Percentiles rank a stretch among this genome's conserved stretches.
These are phyloP conservation scores for Laguncularia racemosa DNA, from an alignment of 345 rosid genomes.

Conservation along the genomic window DNA sequence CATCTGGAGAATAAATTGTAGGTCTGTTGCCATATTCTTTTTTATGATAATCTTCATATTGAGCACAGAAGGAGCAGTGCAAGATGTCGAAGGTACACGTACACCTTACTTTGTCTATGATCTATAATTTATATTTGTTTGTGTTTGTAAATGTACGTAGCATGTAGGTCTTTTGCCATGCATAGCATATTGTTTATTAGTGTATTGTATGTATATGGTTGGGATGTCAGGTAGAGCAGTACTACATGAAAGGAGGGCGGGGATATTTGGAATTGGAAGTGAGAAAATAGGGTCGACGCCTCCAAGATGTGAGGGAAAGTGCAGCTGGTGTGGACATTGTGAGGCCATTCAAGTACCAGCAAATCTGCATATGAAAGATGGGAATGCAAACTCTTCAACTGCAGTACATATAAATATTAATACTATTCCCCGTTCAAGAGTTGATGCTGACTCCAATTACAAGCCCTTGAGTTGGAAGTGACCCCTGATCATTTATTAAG, in stretches of 20 bases:
- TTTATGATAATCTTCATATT: too few relatives aligned
- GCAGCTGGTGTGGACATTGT: conserved; percentile 70
- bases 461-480: conserved; percentile 97
- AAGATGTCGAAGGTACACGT: too few relatives aligned
- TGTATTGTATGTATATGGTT: background rate
- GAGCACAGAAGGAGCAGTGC: too few relatives aligned
- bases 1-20: too few relatives aligned
- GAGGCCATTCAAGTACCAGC: conserved; percentile 91
- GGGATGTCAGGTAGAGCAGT: background rate
- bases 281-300: conserved; percentile 82
- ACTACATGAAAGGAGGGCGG: conserved; percentile 25
- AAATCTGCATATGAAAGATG: conserved; percentile 38
- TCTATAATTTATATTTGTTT: too few relatives aligned
- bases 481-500: conserved; percentile 64
- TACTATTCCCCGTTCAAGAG: conserved; percentile 31
- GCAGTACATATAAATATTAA: background rate
- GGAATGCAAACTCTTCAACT: conserved; percentile 15
- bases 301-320: conserved; percentile 78
- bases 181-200: background rate
- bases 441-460: conserved; percentile 51
- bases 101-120: too few relatives aligned
- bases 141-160: background rate
- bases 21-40: too few relatives aligned
- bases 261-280: conserved; percentile 33
- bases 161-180: too few relatives aligned